Evolutionary conservation across 176 grass and related monocot species (phyloP), one percentile per base, ranked within the genome.

Genomic region (Oryza glaberrima): DNA sequence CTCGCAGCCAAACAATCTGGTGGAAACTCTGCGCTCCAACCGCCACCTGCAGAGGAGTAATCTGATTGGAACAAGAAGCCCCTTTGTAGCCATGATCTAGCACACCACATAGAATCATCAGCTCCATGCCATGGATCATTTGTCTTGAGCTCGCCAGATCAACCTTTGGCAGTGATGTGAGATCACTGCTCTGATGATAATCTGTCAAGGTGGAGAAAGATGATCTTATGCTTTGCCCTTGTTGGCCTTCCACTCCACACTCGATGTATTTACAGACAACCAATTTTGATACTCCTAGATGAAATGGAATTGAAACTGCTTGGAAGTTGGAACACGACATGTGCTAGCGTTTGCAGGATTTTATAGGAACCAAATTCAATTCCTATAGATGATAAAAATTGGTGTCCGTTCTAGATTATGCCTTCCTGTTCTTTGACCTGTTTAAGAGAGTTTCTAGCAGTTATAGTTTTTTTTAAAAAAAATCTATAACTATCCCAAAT

Each of bases 1-100:
- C 96, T 98, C 73, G 87, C 85, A 78, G 63, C 87, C 52, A 92
- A 92, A 90, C 89, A 77, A 43, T 75, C 66, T 19, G 83, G 69
- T 19, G 83, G 72, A 47, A 91, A 98, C 73, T 90, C 89, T 54
- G 65, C 65, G 6, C 82, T 90, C 49, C 84, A 77, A 73, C 63
- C 63, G 69, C 48, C 63, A 70, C 69, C 79, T 23, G 9, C 15
- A 10, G 79, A 84, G 49, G 52, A 87, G 68, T 73, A 73, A 28
- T n/a, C 35, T 56, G 43, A 38, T 67, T 82, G 20, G 48, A 84
- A 26, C 65, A 22, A 23, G 38, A 45, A 80, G 40, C 28, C 11
- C 16, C 25, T 81, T 69, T 7, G 35, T 25, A 20, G 32, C 47
- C 3, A 16, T 34, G 44, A 51, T 65, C 3, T 73, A 54, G 16